Evolutionary conservation across 2,329 filamentous ascomycete genomes (phyloP).

Genomic region (Ustilaginoidea virens): DNA sequence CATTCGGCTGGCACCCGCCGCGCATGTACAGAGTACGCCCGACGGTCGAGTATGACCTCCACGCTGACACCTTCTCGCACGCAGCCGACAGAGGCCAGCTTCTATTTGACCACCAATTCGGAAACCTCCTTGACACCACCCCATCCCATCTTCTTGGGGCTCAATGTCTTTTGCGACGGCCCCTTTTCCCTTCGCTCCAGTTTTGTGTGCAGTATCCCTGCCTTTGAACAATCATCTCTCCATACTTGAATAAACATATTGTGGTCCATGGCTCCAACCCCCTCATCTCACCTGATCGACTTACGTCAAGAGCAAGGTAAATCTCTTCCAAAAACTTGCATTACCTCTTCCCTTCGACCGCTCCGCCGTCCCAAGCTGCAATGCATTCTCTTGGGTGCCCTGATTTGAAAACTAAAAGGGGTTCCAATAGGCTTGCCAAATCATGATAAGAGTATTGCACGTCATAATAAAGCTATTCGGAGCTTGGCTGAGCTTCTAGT

Average conservation of each 20-base stretch:
- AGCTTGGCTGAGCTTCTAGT: conserved; percentile 42
- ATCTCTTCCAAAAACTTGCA: conserved; percentile 47
- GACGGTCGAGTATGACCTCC: too few relatives aligned
- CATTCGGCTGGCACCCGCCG: too few relatives aligned
- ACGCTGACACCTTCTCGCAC: too few relatives aligned
- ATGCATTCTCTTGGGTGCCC: conserved; percentile 74
- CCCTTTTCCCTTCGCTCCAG: conserved; percentile 6
- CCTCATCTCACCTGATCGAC: conserved; percentile 48
- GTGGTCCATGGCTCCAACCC: conserved; percentile 50
- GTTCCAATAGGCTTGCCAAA: conserved; percentile 25
- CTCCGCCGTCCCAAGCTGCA: conserved; percentile 57
- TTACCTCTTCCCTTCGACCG: conserved; percentile 42
- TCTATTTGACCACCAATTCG: too few relatives aligned
- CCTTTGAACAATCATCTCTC: conserved; percentile 41
- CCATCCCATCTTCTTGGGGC: too few relatives aligned
- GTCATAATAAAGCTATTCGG: conserved; percentile 44
- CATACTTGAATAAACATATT: conserved; percentile 36
- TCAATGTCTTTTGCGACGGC: too few relatives aligned
- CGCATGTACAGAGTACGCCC: too few relatives aligned
- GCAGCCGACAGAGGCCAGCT: too few relatives aligned
- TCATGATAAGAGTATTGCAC: conserved; percentile 39
- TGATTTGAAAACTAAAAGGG: conserved; percentile 60
- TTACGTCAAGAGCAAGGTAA: conserved; percentile 46
- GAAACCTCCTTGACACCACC: conserved; percentile 8
- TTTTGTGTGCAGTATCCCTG: conserved; percentile 21